Percentiles rank a stretch among this genome's conserved stretches.
phyloP scores from a whole-genome alignment of 176 grass and related monocot species.

The Rhynchospora breviuscula region DNA sequence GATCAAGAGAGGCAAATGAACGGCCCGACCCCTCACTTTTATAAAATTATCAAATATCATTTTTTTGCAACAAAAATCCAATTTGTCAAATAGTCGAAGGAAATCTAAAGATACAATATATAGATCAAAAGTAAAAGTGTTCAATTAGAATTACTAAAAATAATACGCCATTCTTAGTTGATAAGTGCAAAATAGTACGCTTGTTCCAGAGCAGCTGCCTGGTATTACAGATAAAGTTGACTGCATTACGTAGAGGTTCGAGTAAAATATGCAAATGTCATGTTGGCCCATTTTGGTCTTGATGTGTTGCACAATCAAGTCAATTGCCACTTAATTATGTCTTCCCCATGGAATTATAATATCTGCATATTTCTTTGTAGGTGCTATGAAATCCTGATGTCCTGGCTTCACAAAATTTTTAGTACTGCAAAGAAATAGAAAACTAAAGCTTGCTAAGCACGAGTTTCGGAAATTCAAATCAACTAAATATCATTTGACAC shows the following conservation, averaged over 20 bases:
- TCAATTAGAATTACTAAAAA: too few species aligned
- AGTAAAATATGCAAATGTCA: constrained; percentile 83
- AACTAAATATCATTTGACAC: background rate
- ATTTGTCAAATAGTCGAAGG: too few species aligned
- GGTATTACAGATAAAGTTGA: too few species aligned
- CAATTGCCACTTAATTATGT: constrained; percentile 88
- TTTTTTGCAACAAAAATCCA: too few species aligned
- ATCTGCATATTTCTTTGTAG: constrained; percentile 96
- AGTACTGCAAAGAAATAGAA: constrained; percentile 54
- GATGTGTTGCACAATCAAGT: constrained; percentile 93
- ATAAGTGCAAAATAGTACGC: too few species aligned
- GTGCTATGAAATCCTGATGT: constrained; percentile 80
- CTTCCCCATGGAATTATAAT: constrained; percentile 86
- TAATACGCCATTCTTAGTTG: too few species aligned
- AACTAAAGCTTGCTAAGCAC: background rate
- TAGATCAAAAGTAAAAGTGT: too few species aligned
- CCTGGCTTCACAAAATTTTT: constrained; percentile 79
- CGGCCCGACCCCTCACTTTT: too few species aligned
- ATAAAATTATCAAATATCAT: too few species aligned
- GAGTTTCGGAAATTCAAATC: background rate
- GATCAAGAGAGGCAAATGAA: too few species aligned
- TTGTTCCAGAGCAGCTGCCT: too few species aligned
- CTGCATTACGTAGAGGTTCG: constrained; percentile 69
- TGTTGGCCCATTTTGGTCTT: constrained; percentile 87
- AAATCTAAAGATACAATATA: too few species aligned